phyloP scores from a whole-genome alignment of 2,329 filamentous ascomycete genomes.

The Plectosphaerella plurivora region DNA sequence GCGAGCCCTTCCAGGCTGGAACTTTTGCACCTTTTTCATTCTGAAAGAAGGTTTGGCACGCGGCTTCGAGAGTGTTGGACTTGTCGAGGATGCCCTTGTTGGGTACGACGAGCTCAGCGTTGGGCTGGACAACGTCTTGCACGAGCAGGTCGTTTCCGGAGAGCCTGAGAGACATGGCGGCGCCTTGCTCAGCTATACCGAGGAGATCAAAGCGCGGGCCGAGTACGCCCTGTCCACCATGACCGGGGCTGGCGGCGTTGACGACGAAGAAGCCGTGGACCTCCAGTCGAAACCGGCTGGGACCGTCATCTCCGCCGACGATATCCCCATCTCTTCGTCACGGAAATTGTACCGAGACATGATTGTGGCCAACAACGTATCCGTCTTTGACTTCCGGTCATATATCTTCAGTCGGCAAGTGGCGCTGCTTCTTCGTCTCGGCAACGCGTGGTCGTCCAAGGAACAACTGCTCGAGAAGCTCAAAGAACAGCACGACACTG shows the following conservation, averaged over 20 bases:
- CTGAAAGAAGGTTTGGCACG: slow-evolving; percentile 91
- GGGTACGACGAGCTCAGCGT: slow-evolving; percentile 92
- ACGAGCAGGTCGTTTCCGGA: slow-evolving; percentile 62
- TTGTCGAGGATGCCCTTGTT: slow-evolving; percentile 91
- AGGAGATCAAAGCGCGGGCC: slow-evolving; percentile 63
- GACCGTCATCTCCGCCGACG: slow-evolving; percentile 31
- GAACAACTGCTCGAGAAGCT: slow-evolving; percentile 60
- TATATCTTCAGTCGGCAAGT: slow-evolving; percentile 93
- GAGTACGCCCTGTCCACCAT: slow-evolving; percentile 43
- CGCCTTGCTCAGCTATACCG: slow-evolving; percentile 66
- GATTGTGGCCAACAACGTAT: slow-evolving; percentile 92
- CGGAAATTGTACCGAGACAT: slow-evolving; percentile 85
- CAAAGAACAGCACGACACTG: slow-evolving; percentile 56
- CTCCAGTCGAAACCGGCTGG: slow-evolving; percentile 42
- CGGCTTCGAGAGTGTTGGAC: slow-evolving; percentile 91
- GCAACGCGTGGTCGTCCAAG: slow-evolving; percentile 63
- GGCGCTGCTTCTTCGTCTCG: slow-evolving; percentile 73
- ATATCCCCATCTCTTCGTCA: slow-evolving; percentile 57
- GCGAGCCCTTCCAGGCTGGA: slow-evolving; percentile 87
- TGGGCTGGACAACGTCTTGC: slow-evolving; percentile 76
- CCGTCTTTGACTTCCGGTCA: slow-evolving; percentile 88
- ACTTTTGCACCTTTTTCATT: slow-evolving; percentile 99
- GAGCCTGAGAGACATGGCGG: slow-evolving; percentile 64
- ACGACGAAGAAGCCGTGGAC: slow-evolving; percentile 41
- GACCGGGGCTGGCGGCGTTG: slow-evolving; percentile 20